Conservation (phyloP, 495 filamentous ascomycete species). For the Lophium mytilinum region DNA sequence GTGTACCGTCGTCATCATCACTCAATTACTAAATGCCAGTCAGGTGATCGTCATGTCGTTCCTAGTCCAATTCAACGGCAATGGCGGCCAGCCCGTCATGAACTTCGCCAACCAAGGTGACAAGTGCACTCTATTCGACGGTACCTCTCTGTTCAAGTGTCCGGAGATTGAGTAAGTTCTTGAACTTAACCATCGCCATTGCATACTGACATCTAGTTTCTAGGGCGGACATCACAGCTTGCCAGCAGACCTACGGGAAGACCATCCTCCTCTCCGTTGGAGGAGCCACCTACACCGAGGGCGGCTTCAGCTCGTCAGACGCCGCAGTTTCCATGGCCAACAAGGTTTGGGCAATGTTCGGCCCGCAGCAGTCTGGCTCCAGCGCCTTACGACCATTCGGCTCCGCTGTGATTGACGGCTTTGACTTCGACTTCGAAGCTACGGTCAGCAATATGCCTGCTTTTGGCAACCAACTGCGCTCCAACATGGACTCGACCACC, state of each 20-base stretch:
- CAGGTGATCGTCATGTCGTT: conserved; percentile 37
- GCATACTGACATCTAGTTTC: background rate
- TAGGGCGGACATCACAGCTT: conserved; percentile 29
- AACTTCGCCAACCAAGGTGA: conserved; percentile 56
- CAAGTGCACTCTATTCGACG: conserved; percentile 49
- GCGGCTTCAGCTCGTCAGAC: conserved; percentile 17
- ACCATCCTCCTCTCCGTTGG: conserved; percentile 27
- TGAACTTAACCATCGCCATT: background rate
- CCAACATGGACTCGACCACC: conserved; percentile 17
- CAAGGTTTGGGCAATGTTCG: conserved; percentile 24
- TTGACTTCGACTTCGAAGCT: conserved; percentile 30
- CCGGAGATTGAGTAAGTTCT: conserved; percentile 51
- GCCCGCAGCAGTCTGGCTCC: conserved; percentile 15
- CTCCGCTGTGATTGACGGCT: conserved; percentile 21
- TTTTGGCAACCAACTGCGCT: conserved; percentile 20
- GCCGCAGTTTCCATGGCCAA: conserved; percentile 16
- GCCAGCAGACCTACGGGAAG: conserved; percentile 21
- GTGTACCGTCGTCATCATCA: background rate
- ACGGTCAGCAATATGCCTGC: conserved; percentile 18
- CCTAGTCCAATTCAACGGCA: conserved; percentile 45
- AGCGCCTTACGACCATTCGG: conserved; percentile 23
- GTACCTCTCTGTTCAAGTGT: conserved; percentile 50
- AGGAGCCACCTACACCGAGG: conserved; percentile 27
- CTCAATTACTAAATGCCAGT: too few relatives aligned
- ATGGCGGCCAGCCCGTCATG: conserved; percentile 36